Evolutionary conservation across 1,139 yeast genomes (phyloP), one percentile per base, ranked within the genome.

Genomic region (Nakaseomyces sp.): DNA sequence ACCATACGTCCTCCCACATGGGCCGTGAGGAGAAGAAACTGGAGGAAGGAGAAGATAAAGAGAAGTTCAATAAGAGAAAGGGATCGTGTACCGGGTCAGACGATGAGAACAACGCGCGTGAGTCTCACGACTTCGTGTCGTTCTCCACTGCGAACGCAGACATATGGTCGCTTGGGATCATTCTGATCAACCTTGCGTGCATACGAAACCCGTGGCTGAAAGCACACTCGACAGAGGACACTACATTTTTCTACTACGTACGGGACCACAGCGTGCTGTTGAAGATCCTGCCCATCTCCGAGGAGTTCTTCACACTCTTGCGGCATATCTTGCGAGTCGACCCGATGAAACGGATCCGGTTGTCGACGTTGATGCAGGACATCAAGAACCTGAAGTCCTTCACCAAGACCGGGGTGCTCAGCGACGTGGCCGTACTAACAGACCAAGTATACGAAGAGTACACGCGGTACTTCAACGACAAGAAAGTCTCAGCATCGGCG

Each of bases 181-280:
- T 88, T 35, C 69, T 88, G 47, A 78, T 88, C 50, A 88, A 88
- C 60, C 70, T 88, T 43, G 73, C 86, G 8, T 85, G 95, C 55
- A 80, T 87, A 33, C 73, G 95, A 59, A 88, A 88, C 58, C 96
- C 96, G n/a, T 88, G 96, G 96, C 76, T 87, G 45, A 77, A 81
- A 51, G 95, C 96, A 4, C 75, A 83, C 45, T 67, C 77, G 37
- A 63, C 65, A 4, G 76, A 75, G 41, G 85, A 81, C 55, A 69
- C 72, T 38, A 77, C 83, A 1, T 80, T 75, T 59, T 64, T 66
- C 45, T 75, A 76, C 15, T 79, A 68, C 57, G 63, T 72, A 40
- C 65, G 67, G 35, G 76, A 79, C 55, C 70, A 73, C 8, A 65
- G 64, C 16, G 76, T 83, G 13, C 71, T 86, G 51, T 66, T 69